Conservation (phyloP, 768 basidiomycete species). For the Mycena indigotica region DNA sequence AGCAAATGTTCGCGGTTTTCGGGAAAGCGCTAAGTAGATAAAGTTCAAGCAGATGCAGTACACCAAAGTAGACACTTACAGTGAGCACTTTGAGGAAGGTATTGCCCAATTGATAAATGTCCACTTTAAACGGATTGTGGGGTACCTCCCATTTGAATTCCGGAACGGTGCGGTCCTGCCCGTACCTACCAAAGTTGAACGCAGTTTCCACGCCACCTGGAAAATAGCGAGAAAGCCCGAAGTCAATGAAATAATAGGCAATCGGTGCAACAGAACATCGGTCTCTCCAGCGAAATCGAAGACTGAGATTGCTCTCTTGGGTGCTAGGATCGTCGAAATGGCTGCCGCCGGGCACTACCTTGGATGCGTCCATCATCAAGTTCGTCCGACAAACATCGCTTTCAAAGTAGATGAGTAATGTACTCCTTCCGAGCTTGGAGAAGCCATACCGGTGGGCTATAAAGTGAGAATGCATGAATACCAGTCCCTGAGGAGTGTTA, state of each 20-base stretch:
- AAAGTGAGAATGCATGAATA: conserved; percentile 27
- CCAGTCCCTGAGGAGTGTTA: conserved; percentile 19
- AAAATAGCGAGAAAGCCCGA: conserved; percentile 22
- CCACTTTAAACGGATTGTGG: conserved; percentile 34
- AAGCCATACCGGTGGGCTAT: conserved; percentile 20
- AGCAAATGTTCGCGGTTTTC: not conserved
- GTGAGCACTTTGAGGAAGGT: conserved; percentile 1
- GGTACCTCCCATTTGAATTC: conserved; percentile 26
- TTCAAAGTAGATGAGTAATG: not conserved
- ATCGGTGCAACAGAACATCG: conserved; percentile 27
- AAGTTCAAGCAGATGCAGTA: too few relatives aligned
- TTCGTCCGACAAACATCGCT: conserved; percentile 24
- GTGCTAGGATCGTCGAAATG: conserved; percentile 10
- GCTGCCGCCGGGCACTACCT: conserved; percentile 21
- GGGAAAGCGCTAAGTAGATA: not conserved
- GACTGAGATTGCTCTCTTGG: not conserved
- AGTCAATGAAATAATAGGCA: conserved; percentile 33
- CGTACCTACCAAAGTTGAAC: conserved; percentile 11
- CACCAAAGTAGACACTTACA: too few relatives aligned
- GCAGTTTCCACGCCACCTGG: not conserved
- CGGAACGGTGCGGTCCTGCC: conserved; percentile 28
- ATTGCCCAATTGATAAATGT: conserved; percentile 31
- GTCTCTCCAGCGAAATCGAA: conserved; percentile 9
- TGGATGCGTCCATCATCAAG: conserved; percentile 24
- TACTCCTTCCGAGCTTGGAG: not conserved